phyloP scores from a whole-genome alignment of 495 filamentous ascomycete genomes.

The Beverwykella pulmonaria region DNA sequence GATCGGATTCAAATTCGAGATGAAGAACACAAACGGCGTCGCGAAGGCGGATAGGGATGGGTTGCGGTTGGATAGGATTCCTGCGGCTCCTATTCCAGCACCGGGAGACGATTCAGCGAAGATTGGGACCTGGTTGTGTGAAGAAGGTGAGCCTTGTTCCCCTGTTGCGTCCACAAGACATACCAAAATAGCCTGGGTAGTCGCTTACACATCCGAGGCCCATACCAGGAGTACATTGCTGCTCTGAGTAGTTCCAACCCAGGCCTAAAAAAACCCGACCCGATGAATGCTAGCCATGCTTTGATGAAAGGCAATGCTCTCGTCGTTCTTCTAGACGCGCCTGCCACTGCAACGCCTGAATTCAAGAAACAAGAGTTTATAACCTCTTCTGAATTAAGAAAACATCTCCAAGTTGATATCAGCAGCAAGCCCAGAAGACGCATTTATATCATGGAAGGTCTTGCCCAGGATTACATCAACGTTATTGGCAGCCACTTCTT shows the following conservation, averaged over 20 bases:
- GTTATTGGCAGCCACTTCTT: constrained; percentile 33
- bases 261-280: constrained; percentile 20
- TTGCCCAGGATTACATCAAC: constrained; percentile 32
- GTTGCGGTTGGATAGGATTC: background rate
- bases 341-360: background rate
- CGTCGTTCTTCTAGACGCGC: constrained; percentile 22
- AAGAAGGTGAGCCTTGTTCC: background rate
- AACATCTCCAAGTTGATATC: constrained; percentile 2
- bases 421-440: background rate
- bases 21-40: background rate
- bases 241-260: constrained; percentile 20
- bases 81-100: background rate
- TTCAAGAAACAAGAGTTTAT: constrained; percentile 4
- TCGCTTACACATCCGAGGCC: constrained; percentile 8
- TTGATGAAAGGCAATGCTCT: constrained; percentile 13
- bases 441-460: constrained; percentile 37
- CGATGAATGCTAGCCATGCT: constrained; percentile 16
- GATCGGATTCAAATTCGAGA: background rate
- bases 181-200: background rate
- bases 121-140: constrained; percentile 19
- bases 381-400: background rate
- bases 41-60: background rate
- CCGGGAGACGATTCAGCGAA: background rate
- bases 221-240: constrained; percentile 26
- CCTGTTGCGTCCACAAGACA: background rate